Base-by-base conservation (phyloP, 495 filamentous ascomycete genomes). In the Lepidopterella palustris region DNA sequence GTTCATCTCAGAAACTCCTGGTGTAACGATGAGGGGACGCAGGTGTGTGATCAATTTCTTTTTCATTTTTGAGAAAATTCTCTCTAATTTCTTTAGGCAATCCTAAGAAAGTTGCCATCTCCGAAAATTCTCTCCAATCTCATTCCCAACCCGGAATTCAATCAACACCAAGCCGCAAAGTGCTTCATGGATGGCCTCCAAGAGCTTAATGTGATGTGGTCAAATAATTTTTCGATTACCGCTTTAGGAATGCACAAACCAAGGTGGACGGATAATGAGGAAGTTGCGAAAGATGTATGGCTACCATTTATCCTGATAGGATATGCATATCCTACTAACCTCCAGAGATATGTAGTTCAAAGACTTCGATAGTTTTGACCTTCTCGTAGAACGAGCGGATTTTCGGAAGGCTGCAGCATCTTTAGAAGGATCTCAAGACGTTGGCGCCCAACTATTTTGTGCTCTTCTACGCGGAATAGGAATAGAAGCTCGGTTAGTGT, bases 401-500 rank as follows among this genome's bases (percentile, higher is more conserved):
- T 97, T 97, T 62, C 75, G 77, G 18, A 75, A 75, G 32, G 84
- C 88, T 50, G 88, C 90, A 1, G 76, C 75, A 55, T 76, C 69
- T 3, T 70, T 92, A 27, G 67, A 80, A 63, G 92, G 91, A 4
- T 96, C 92, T 42, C 85, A 90, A 47, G 92, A 98, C 73, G 79
- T 93, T 29, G 93, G 92, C 13, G 86, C 90, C 20, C 91, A 96
- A 70, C 71, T 99, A 3, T 95, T 92, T 58, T 97, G 93, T 73
- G 86, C 89, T 6, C 69, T 97, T 24, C 78, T 99, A 10, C 84
- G 93, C 8, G 81, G 82, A 27, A 82, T 78, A 27, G 90, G 87
- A 5, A 83, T 97, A 2, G 84, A 90, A 60, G 81, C 90, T n/a
- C 82, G 93, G 15, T 80, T 99, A 2, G 88, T 97, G 1, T 97